A percentile compares a stretch with the other conserved stretches of the same genome.
These are phyloP conservation scores for Phoma sp. DNA, from an alignment of 2,329 filamentous ascomycete species.

Conservation along the genomic window DNA sequence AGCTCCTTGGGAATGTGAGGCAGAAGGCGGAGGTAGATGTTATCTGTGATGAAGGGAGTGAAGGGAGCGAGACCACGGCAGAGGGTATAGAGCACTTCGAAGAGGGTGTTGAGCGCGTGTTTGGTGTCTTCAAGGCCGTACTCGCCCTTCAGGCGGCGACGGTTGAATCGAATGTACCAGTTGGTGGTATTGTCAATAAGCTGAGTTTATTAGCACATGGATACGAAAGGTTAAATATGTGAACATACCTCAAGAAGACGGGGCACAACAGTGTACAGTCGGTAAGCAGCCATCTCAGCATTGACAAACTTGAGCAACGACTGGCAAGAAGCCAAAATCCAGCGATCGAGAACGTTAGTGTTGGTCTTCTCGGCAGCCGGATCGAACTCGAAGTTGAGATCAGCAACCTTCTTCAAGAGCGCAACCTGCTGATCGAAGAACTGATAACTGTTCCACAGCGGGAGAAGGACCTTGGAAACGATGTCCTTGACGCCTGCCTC, in stretches of 20 bases:
- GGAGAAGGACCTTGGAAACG: conserved; percentile 86
- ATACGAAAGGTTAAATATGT: not conserved
- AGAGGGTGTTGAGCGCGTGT: conserved; percentile 91
- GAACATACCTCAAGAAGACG: conserved; percentile 66
- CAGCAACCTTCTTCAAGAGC: conserved; percentile 83
- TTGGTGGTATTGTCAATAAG: conserved; percentile 97
- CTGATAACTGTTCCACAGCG: conserved; percentile 95
- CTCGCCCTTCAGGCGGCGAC: conserved; percentile 88
- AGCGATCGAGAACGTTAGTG: conserved; percentile 92
- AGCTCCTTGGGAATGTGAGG: conserved; percentile 79
- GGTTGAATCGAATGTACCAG: conserved; percentile 97
- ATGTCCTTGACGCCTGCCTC: conserved; percentile 93
- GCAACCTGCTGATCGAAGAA: conserved; percentile 91
- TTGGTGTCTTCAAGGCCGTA: conserved; percentile 83
- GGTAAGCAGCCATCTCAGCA: conserved; percentile 81
- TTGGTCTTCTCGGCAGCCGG: conserved; percentile 76
- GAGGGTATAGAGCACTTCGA: conserved; percentile 89
- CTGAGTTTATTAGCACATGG: conserved; percentile 22
- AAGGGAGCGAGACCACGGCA: conserved; percentile 90
- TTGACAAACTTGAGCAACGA: conserved; percentile 91
- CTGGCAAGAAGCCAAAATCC: conserved; percentile 93
- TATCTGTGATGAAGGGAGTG: conserved; percentile 93
- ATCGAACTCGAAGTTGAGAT: conserved; percentile 78
- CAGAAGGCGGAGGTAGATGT: conserved; percentile 84
- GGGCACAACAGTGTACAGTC: conserved; percentile 85